These are phyloP conservation scores for Mangifera indica DNA, from an alignment of 345 rosid genomes.

Conservation along the genomic window DNA sequence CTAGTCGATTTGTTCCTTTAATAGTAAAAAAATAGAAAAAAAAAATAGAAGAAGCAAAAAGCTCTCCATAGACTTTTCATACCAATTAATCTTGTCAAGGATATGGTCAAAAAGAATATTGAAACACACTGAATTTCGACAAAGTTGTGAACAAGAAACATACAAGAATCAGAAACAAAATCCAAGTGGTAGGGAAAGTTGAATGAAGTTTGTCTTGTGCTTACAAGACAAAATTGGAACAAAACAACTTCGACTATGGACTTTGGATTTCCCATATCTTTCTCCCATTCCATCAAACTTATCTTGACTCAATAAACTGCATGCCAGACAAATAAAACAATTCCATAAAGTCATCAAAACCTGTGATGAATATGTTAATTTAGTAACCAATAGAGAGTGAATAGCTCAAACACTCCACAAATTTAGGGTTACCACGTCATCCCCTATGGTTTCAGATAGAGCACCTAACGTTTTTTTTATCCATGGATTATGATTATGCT, in stretches of 20 bases:
- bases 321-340: not conserved
- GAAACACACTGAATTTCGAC: not conserved
- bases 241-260: constrained; percentile 20
- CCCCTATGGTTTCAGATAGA: too few relatives aligned
- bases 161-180: constrained; percentile 20
- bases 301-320: constrained; percentile 1
- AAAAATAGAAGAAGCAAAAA: too few relatives aligned
- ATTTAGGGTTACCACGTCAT: too few relatives aligned
- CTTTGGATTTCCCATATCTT: constrained; percentile 30
- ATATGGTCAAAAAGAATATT: too few relatives aligned
- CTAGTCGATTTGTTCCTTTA: too few relatives aligned
- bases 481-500: too few relatives aligned
- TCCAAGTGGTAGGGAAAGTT: constrained; percentile 18
- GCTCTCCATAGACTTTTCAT: too few relatives aligned
- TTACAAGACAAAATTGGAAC: constrained; percentile 23
- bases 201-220: constrained; percentile 25
- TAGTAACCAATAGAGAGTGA: too few relatives aligned
- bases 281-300: constrained; percentile 22
- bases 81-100: too few relatives aligned
- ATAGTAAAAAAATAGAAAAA: too few relatives aligned
- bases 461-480: too few relatives aligned
- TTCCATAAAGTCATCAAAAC: not conserved
- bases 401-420: too few relatives aligned
- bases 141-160: not conserved
- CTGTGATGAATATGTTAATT: not conserved